Evolutionary conservation across 2,329 filamentous ascomycete genomes (phyloP), one percentile per base, ranked within the genome.

Genomic region (Cladosporium sp.): DNA sequence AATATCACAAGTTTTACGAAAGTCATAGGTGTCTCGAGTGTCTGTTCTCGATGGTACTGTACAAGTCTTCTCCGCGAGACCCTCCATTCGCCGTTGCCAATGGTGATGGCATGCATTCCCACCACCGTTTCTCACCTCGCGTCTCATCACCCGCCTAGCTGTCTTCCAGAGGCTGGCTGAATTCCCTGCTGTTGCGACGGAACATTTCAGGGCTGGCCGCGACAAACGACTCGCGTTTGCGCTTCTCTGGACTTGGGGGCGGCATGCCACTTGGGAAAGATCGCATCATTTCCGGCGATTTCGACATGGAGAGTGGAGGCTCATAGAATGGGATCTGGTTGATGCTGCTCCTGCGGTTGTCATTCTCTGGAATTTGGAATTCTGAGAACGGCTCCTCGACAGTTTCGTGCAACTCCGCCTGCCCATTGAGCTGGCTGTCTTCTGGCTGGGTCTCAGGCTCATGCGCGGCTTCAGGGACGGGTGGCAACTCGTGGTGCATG

Each of bases 251-350:
- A 7, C 34, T 55, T 18, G 43, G 27, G 13, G 36, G 37, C 6
- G 40, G 44, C 29, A 50, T 39, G 13, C 36, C 22, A 27, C 41
- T 43, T 24, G 60, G 59, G 30, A 58, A 53, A 8, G 57, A 55
- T 29, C 58, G 60, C 17, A 48, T 43, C 48, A 58, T 49, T 42
- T 65, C 64, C 2, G 64, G 64, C 20, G 62, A 64, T 29, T 55
- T 54, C 2, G 62, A 64, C 24, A 60, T 43, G 11, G 60, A 57
- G 13, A 56, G 56, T 11, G 63, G 64, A 7, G 63, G 64, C 29
- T 58, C 54, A 36, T 60, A 66, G 19, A 65, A 56, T 9, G 64
- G 63, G 43, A 27, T 47, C 29, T 39, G 38, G 36, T 15, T 38
- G 6, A 50, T 27, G 30, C 47, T 50, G 8, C 15, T n/a, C 18